These are phyloP conservation scores for Scytalidium lignicola DNA, from an alignment of 2,329 filamentous ascomycete genomes.

Conservation along the genomic window DNA sequence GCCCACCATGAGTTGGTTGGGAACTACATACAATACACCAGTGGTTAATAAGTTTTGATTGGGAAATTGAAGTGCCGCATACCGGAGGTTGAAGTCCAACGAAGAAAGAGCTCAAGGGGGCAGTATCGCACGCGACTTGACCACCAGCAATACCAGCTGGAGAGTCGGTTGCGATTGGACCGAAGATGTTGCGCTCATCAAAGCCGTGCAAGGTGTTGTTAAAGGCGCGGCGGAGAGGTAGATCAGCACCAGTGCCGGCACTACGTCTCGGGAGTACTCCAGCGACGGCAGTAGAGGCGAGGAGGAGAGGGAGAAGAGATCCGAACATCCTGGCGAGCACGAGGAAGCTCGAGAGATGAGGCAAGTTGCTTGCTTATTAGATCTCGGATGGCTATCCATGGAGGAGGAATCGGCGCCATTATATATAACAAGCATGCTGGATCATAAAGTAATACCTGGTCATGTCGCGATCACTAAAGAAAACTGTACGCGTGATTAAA, in stretches of 20 bases:
- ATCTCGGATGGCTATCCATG: no score
- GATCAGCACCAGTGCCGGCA: neutral
- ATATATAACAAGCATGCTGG: no score
- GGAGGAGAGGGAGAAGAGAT: neutral
- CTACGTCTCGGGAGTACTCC: neutral
- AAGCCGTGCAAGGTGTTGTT: neutral
- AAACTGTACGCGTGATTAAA: no score
- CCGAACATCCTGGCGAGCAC: constrained; percentile 1
- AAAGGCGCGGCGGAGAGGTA: no score
- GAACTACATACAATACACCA: constrained; percentile 8
- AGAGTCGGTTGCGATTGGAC: constrained; percentile 16
- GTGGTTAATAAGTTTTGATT: neutral
- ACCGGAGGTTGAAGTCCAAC: constrained; percentile 20
- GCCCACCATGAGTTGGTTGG: constrained; percentile 22
- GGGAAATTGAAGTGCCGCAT: constrained; percentile 1
- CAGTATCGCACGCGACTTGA: constrained; percentile 7
- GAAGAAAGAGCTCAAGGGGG: constrained; percentile 18
- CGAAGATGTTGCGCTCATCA: constrained; percentile 10
- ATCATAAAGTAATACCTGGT: no score
- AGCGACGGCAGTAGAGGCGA: neutral
- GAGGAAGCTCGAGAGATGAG: constrained; percentile 1
- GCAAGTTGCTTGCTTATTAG: neutral
- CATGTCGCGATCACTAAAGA: no score
- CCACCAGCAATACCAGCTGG: constrained; percentile 15
- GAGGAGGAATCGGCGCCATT: no score